These are phyloP conservation scores for Geranium brycei DNA, from an alignment of 345 rosid genomes.

Conservation along the genomic window DNA sequence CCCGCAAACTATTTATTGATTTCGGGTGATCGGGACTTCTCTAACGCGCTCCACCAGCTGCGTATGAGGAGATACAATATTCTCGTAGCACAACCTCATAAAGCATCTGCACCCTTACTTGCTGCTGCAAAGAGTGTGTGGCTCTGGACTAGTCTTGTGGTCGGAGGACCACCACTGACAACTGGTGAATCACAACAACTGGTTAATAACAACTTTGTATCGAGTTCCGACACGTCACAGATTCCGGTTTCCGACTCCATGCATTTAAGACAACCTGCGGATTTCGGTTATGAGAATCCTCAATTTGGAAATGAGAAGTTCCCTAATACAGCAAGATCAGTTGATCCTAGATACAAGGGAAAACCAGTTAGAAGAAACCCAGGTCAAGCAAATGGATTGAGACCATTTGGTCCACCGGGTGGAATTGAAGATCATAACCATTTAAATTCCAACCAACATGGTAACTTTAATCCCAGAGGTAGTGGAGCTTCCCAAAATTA, in stretches of 20 bases:
- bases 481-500: slow-evolving; percentile 9
- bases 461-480: slow-evolving; percentile 7
- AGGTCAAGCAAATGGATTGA: slow-evolving; percentile 11
- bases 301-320: slow-evolving; percentile 16
- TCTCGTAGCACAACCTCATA: slow-evolving; percentile 32
- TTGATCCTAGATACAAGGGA: slow-evolving; percentile 19
- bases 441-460: slow-evolving; percentile 15
- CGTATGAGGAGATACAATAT: slow-evolving; percentile 39
- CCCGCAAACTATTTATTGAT: slow-evolving; percentile 37
- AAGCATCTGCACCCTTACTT: slow-evolving; percentile 29
- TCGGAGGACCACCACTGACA: slow-evolving; percentile 28
- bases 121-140: slow-evolving; percentile 40
- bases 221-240: slow-evolving; percentile 14
- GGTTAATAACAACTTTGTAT: slow-evolving; percentile 1
- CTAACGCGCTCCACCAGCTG: slow-evolving; percentile 39
- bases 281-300: slow-evolving; percentile 8
- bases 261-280: slow-evolving; percentile 12
- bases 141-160: slow-evolving; percentile 33
- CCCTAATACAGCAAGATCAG: slow-evolving; percentile 8
- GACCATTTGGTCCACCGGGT: slow-evolving; percentile 8
- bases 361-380: slow-evolving; percentile 11
- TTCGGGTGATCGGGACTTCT: slow-evolving; percentile 38
- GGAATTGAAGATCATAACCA: slow-evolving; percentile 13
- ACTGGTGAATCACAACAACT: slow-evolving; percentile 13
- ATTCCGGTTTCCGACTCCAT: slow-evolving; percentile 11